Percentiles rank a stretch among this genome's conserved stretches.
phyloP scores from a whole-genome alignment of 768 basidiomycete genomes.

The Boletus rubescentipes region DNA sequence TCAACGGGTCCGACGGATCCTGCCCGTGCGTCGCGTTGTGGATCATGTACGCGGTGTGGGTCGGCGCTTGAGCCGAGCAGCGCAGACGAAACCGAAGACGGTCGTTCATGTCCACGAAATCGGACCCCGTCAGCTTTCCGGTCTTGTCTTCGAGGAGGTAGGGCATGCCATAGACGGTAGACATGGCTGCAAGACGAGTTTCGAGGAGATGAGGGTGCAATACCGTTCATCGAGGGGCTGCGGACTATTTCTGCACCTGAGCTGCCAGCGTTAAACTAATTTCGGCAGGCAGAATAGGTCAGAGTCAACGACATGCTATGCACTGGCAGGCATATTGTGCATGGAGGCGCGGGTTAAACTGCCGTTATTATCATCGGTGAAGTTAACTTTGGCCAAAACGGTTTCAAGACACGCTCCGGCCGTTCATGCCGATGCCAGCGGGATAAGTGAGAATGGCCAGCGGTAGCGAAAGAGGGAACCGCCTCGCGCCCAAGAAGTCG shows the following conservation, averaged over 20 bases:
- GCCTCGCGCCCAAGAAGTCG: conserved; percentile 17
- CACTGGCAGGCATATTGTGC: conserved; percentile 17
- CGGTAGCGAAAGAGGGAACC: conserved; percentile 18
- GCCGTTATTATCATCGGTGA: conserved; percentile 20
- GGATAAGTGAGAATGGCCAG: conserved; percentile 13
- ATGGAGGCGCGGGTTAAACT: conserved; percentile 14
- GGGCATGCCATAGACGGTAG: conserved; percentile 52
- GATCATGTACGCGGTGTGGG: conserved; percentile 51
- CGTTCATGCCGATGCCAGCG: conserved; percentile 9
- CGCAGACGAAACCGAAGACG: conserved; percentile 52
- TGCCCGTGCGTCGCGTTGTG: conserved; percentile 38
- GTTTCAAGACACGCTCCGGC: conserved; percentile 19
- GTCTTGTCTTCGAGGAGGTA: conserved; percentile 65
- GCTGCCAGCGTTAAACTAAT: conserved; percentile 15
- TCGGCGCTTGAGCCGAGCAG: conserved; percentile 44
- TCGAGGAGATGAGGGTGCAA: background rate
- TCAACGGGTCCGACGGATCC: conserved; percentile 38
- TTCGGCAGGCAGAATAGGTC: conserved; percentile 23
- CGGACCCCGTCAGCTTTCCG: conserved; percentile 50
- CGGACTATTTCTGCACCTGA: conserved; percentile 25
- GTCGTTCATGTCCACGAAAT: conserved; percentile 63
- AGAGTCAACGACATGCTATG: conserved; percentile 17
- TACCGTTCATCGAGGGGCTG: background rate
- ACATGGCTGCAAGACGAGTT: conserved; percentile 16
- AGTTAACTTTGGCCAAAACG: conserved; percentile 15